Percentiles rank a stretch among this genome's conserved stretches.
phyloP scores from a whole-genome alignment of 225 moss, liverwort and hornwort genomes.

The Antitrichia curtipendula region DNA sequence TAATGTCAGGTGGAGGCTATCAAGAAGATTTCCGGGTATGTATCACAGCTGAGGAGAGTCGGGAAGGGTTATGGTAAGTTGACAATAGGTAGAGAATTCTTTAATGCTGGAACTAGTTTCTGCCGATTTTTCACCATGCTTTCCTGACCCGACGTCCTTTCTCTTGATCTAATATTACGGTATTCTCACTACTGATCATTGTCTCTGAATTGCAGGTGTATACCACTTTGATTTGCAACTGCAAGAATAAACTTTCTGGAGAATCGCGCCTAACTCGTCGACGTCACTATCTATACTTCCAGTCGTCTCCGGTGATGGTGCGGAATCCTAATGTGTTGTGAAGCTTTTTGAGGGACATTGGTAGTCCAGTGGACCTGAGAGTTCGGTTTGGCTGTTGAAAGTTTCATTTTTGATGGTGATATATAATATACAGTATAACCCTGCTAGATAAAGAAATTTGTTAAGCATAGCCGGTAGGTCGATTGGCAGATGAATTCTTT shows the following conservation, averaged over 20 bases:
- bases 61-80: slow-evolving; percentile 86
- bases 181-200: not conserved
- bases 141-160: not conserved
- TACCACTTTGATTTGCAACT: slow-evolving; percentile 69
- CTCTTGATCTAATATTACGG: not conserved
- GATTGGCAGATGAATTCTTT: not conserved
- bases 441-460: not conserved
- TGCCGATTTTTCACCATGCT: not conserved
- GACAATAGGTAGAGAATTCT: not conserved
- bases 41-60: slow-evolving; percentile 86
- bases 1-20: slow-evolving; percentile 55
- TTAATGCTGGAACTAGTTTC: not conserved
- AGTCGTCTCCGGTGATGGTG: not conserved
- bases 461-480: not conserved
- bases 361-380: not conserved
- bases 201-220: slow-evolving; percentile 35
- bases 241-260: not conserved
- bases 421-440: not conserved
- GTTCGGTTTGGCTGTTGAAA: not conserved
- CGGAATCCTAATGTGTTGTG: not conserved
- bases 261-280: not conserved
- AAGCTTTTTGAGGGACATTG: not conserved
- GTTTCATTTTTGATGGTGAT: not conserved
- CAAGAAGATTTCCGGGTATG: slow-evolving; percentile 62
- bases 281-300: not conserved